Evolutionary conservation across 805 yeast genomes (phyloP), one percentile per base, ranked within the genome.

Genomic region (Yarrowia hollandica): DNA sequence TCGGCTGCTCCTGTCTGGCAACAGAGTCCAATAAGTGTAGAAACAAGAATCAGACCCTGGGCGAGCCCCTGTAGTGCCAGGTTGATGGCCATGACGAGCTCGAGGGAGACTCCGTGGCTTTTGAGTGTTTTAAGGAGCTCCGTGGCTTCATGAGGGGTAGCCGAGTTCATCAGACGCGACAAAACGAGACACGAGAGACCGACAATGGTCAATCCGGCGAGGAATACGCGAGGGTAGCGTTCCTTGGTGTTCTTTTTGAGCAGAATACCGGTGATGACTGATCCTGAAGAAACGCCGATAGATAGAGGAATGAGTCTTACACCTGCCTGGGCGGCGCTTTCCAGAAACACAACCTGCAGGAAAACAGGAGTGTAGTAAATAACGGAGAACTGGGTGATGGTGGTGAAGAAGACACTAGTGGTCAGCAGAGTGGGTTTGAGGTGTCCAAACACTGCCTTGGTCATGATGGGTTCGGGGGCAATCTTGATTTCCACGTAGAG

Each of bases 391-490:
- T 39, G 59, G 16, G 50, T 41, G 38, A 55, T 11, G 1, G 48
- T 38, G 12, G 50, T 55, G 50, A 55, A 55, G 16, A 55, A 55
- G 8, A 39, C 50, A 9, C 30, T 28, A 4, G 39, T 22, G 16
- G 50, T 25, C 12, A 41, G 50, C 12, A 55, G 19, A 2, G 39
- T 28, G 10, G 59, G 59, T 16, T 14, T 26, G 23, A 30, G 74
- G 63, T 55, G 35, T 8, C 50, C 67, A 34, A 81, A 64, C 11
- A 82, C 69, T 11, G 77, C 74, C 38, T 66, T 67, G 11, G 80
- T 76, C 34, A 82, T 72, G 38, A 81, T 71, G 2, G 84, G 84
- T 16, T 72, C 67, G 18, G 68, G 69, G 0, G 83, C 75, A 34
- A 66, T 64, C 12, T 52, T 62, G 12, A 18, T 22, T 41, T 68